Evolutionary conservation across 345 rosid species (phyloP).

Genomic region (Rhizophora apiculata): DNA sequence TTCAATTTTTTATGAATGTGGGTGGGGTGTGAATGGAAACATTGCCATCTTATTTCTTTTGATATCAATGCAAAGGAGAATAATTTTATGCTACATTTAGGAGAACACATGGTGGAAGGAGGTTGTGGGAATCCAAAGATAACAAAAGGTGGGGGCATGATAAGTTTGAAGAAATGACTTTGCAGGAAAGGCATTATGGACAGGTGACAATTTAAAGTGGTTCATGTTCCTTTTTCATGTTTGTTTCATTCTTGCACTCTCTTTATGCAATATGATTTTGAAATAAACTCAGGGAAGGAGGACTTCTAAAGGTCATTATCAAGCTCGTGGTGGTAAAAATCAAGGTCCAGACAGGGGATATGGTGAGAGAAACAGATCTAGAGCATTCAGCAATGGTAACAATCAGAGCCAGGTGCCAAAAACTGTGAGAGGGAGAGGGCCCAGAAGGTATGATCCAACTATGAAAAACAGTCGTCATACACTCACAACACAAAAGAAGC

Average conservation of each 20-base stretch:
- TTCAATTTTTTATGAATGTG: too few species aligned
- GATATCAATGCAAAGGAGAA: not conserved
- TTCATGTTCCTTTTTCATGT: constrained; percentile 2
- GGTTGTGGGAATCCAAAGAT: constrained; percentile 90
- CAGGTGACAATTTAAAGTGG: constrained; percentile 35
- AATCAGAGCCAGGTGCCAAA: constrained; percentile 54
- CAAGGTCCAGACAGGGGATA: constrained; percentile 49
- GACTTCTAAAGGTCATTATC: constrained; percentile 53
- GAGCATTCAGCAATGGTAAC: constrained; percentile 38
- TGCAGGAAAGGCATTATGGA: constrained; percentile 55
- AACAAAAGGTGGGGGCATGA: constrained; percentile 95
- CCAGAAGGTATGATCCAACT: constrained; percentile 57
- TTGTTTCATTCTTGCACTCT: constrained; percentile 3
- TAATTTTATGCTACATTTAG: constrained; percentile 34
- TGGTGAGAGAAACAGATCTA: constrained; percentile 49
- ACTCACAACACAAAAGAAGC: constrained; percentile 48
- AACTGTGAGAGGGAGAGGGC: constrained; percentile 74
- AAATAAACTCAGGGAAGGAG: constrained; percentile 55
- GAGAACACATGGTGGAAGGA: constrained; percentile 69
- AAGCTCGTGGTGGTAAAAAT: constrained; percentile 55
- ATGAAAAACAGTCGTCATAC: constrained; percentile 46
- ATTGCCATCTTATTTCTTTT: too few species aligned
- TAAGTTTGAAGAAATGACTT: constrained; percentile 78
- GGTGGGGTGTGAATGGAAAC: too few species aligned
- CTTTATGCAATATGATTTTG: constrained; percentile 12